These are phyloP conservation scores for Leishmania amazonensis DNA, from an alignment of 208 protist genomes.

Conservation along the genomic window DNA sequence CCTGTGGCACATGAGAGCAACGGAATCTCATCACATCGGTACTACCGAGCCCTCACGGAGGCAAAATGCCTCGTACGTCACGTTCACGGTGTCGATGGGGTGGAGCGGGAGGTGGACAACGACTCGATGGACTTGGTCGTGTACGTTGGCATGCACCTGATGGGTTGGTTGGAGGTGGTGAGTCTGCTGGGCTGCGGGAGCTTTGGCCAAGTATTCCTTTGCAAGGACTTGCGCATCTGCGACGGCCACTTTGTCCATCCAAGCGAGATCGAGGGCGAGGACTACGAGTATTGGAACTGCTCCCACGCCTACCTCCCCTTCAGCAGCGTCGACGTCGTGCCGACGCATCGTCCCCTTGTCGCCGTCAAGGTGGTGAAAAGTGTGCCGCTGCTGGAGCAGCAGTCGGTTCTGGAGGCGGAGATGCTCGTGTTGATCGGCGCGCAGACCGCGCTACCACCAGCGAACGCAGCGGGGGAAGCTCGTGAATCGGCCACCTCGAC, in stretches of 20 bases:
- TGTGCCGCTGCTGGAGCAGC: slow-evolving; percentile 67
- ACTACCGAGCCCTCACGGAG: slow-evolving; percentile 52
- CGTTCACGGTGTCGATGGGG: slow-evolving; percentile 68
- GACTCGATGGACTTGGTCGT: slow-evolving; percentile 75
- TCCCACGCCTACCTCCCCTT: slow-evolving; percentile 78
- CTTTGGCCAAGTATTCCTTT: slow-evolving; percentile 89
- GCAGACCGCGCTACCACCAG: slow-evolving; percentile 36
- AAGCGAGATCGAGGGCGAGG: slow-evolving; percentile 63
- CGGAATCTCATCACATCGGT: slow-evolving; percentile 12
- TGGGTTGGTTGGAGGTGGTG: slow-evolving; percentile 87
- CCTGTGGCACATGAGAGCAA: neutral
- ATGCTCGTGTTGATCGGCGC: slow-evolving; percentile 86
- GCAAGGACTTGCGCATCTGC: slow-evolving; percentile 79
- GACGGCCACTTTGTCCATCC: slow-evolving; percentile 75
- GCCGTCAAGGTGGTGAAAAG: slow-evolving; percentile 89
- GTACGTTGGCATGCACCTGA: slow-evolving; percentile 78
- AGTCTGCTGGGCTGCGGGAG: slow-evolving; percentile 76
- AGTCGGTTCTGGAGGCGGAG: slow-evolving; percentile 84
- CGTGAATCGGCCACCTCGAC: neutral
- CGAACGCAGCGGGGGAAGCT: neutral
- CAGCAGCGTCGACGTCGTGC: slow-evolving; percentile 61
- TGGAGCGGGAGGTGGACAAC: slow-evolving; percentile 77
- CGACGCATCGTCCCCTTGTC: slow-evolving; percentile 64
- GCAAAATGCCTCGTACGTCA: slow-evolving; percentile 50
- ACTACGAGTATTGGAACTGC: slow-evolving; percentile 89